Percentiles rank a stretch among this genome's conserved stretches.
phyloP scores from a whole-genome alignment of 495 filamentous ascomycete genomes.

The Penicillium atrosanguineum region DNA sequence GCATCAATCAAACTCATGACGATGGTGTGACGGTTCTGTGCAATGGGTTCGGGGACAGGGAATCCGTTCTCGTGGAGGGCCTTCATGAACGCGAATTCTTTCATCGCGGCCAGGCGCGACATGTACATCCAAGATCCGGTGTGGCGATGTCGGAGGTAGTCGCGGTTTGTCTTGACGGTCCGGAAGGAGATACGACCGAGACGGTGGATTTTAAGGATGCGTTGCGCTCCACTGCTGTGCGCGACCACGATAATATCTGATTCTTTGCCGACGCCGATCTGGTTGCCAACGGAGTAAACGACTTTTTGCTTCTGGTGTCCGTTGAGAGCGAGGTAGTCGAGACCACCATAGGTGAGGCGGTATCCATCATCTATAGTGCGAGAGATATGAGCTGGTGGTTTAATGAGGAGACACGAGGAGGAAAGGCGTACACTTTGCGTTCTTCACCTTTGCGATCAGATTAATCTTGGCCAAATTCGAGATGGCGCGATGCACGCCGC shows the following conservation, averaged over 20 bases:
- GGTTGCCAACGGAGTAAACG: slow-evolving; percentile 89
- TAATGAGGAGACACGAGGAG: background rate
- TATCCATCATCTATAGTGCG: slow-evolving; percentile 77
- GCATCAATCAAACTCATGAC: slow-evolving; percentile 91
- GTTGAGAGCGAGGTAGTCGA: slow-evolving; percentile 94
- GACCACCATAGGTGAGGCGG: slow-evolving; percentile 91
- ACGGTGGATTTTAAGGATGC: slow-evolving; percentile 88
- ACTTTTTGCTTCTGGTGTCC: slow-evolving; percentile 72
- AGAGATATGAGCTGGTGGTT: background rate
- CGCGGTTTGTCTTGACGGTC: slow-evolving; percentile 89
- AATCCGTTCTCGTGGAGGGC: slow-evolving; percentile 79
- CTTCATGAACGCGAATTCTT: slow-evolving; percentile 91
- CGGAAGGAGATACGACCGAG: slow-evolving; percentile 96
- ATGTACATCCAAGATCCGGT: slow-evolving; percentile 96
- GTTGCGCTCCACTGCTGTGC: slow-evolving; percentile 58
- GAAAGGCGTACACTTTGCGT: slow-evolving; percentile 69
- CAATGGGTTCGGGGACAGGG: slow-evolving; percentile 80
- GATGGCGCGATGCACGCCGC: slow-evolving; percentile 83
- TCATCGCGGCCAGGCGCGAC: slow-evolving; percentile 83
- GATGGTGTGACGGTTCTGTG: slow-evolving; percentile 88
- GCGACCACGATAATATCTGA: slow-evolving; percentile 94
- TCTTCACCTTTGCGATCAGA: slow-evolving; percentile 88
- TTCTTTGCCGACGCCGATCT: slow-evolving; percentile 96
- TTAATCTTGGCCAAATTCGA: slow-evolving; percentile 89
- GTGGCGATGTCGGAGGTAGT: slow-evolving; percentile 83